Evolutionary conservation across 352 stramenopile genomes (phyloP).

Genomic region (Pythium sukuiense): DNA sequence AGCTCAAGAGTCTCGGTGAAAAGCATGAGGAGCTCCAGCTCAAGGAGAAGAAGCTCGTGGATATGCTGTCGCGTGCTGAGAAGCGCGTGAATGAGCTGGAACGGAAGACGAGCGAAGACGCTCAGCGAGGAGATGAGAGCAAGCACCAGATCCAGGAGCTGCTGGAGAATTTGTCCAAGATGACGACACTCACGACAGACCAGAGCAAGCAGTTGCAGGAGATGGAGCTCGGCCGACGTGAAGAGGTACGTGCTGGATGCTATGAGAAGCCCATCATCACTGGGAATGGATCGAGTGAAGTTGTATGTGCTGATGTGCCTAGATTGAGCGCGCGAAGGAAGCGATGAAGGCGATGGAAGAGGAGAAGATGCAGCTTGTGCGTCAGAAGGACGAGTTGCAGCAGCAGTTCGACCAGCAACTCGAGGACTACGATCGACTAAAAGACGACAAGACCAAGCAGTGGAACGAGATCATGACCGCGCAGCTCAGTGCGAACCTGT

Average conservation of each 20-base stretch:
- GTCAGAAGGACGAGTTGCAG: conserved; percentile 42
- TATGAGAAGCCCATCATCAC: neutral
- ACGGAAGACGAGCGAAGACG: conserved; percentile 21
- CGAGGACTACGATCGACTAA: conserved; percentile 49
- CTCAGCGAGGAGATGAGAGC: conserved; percentile 35
- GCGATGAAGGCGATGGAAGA: conserved; percentile 38
- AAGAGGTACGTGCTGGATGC: conserved; percentile 36
- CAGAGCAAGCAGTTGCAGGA: conserved; percentile 71
- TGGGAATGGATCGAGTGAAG: neutral
- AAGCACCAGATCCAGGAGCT: conserved; percentile 71
- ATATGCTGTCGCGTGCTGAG: conserved; percentile 23
- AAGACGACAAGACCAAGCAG: conserved; percentile 63
- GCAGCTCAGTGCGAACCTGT: conserved; percentile 69
- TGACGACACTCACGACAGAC: conserved; percentile 60
- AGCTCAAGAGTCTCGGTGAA: conserved; percentile 16
- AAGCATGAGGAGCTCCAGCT: conserved; percentile 22
- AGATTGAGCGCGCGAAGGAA: conserved; percentile 37
- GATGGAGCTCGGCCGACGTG: conserved; percentile 38
- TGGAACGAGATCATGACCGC: conserved; percentile 73
- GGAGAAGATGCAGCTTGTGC: conserved; percentile 38
- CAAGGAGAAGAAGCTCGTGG: conserved; percentile 38
- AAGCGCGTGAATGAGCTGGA: conserved; percentile 36
- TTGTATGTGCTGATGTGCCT: neutral
- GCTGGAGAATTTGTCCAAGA: conserved; percentile 63
- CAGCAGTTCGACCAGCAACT: conserved; percentile 47